Percentiles rank a stretch among this genome's conserved stretches.
Conservation (phyloP, 2,329 filamentous ascomycete species). For the Pseudocercospora cruenta region DNA sequence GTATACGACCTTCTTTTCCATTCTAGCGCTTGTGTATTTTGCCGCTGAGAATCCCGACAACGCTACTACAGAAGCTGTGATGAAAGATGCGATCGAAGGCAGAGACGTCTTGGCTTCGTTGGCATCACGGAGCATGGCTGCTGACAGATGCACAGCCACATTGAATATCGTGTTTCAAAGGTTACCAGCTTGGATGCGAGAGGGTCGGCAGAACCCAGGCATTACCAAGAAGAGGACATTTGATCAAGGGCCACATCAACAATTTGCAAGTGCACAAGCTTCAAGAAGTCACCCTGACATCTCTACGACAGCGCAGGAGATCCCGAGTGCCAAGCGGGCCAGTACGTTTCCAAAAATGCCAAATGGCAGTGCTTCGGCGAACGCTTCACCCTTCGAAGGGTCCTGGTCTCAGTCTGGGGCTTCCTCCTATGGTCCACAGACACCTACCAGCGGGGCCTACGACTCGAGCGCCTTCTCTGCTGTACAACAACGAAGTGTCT, state of each 20-base stretch:
- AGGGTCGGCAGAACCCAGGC: constrained; percentile 47
- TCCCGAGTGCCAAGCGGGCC: constrained; percentile 26
- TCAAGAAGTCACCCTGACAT: constrained; percentile 37
- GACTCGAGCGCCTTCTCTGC: constrained; percentile 23
- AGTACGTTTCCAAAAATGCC: constrained; percentile 34
- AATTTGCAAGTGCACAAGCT: constrained; percentile 18
- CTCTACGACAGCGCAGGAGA: constrained; percentile 19
- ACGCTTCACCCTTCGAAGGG: constrained; percentile 22
- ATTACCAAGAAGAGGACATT: constrained; percentile 55
- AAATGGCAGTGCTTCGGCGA: constrained; percentile 12
- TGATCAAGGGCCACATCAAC: constrained; percentile 26
- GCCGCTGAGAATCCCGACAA: constrained; percentile 79
- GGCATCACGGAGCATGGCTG: constrained; percentile 82
- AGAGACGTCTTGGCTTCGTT: constrained; percentile 79
- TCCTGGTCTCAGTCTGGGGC: constrained; percentile 31
- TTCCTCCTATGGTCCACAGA: constrained; percentile 34
- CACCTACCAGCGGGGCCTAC: constrained; percentile 28
- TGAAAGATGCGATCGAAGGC: constrained; percentile 83
- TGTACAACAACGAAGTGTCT: constrained; percentile 24
- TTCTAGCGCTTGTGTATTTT: constrained; percentile 78
- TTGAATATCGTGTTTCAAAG: constrained; percentile 82
- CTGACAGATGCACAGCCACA: constrained; percentile 79
- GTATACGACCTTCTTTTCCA: constrained; percentile 81
- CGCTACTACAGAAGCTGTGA: constrained; percentile 73
- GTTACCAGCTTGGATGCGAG: constrained; percentile 64